phyloP scores from a whole-genome alignment of 2,329 filamentous ascomycete species.

The Ceratocystis eucalypticola region DNA sequence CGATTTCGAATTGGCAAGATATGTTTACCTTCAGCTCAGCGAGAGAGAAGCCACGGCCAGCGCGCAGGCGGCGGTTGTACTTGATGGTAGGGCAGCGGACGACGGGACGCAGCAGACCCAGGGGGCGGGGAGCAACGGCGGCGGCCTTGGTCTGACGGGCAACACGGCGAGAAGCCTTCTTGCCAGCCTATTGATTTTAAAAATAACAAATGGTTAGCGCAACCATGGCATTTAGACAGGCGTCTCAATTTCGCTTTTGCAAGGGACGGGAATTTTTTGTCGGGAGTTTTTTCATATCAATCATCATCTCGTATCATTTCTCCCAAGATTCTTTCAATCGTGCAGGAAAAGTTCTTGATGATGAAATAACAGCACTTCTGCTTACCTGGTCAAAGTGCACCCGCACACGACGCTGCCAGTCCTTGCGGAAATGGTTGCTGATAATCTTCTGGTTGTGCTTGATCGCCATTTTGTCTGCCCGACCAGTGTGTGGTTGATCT shows the following conservation, averaged over 20 bases:
- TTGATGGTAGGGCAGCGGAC: conserved; percentile 96
- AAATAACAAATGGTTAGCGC: conserved; percentile 22
- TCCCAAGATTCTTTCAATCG: conserved; percentile 4
- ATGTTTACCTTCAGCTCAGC: conserved; percentile 86
- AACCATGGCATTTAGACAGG: conserved; percentile 4
- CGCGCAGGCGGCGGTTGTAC: conserved; percentile 96
- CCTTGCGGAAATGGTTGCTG: conserved; percentile 99
- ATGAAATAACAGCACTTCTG: conserved; percentile 17
- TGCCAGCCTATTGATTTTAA: conserved; percentile 56
- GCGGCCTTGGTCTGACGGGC: conserved; percentile 91
- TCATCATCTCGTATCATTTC: conserved; percentile 12
- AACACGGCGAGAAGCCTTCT: conserved; percentile 84
- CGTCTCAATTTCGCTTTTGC: conserved; percentile 8
- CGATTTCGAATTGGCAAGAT: background rate
- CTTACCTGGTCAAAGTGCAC: conserved; percentile 97
- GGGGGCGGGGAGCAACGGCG: conserved; percentile 84
- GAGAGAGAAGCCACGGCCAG: conserved; percentile 94
- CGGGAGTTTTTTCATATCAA: background rate
- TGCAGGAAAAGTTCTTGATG: conserved; percentile 16
- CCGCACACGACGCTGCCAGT: conserved; percentile 98
- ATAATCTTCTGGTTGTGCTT: conserved; percentile 99
- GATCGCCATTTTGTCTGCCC: conserved; percentile 52
- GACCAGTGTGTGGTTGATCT: conserved; percentile 19
- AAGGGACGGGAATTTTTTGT: background rate
- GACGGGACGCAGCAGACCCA: conserved; percentile 91